Base-by-base conservation (phyloP, 2,329 filamentous ascomycete genomes). In the Bipolaris zeicola region DNA sequence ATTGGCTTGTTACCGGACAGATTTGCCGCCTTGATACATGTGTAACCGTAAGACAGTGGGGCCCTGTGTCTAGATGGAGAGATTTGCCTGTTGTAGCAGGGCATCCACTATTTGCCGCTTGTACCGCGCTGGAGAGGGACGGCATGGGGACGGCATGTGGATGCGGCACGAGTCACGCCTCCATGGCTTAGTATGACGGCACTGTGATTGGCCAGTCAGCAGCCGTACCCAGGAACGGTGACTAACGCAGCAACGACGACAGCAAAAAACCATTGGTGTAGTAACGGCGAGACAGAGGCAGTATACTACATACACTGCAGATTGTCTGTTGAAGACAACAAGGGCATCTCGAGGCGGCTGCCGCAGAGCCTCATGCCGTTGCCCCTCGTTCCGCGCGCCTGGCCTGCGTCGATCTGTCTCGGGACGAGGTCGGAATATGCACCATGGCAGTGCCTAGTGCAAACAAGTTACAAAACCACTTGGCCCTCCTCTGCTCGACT, bases 361-460 rank as follows among this genome's bases (percentile, higher is more conserved):
- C 59, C 61, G 61, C 61, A 58, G 59, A 64, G 61, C 61, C 57
- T 60, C 61, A 58, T 44, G 37, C 11, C 8, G 14, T 41, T 60
- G 61, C 64, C 58, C 61, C 58, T 64, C 65, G 38, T 48, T 52
- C 44, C 31, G 26, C 26, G 11, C 39, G 39, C 38, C 46, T 47
- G 47, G 50, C 51, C 47, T 64, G 61, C 57, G 59, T 61, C 61
- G 63, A 65, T 62, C 58, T 34, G 60, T 49, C 10, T 43, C n/a
- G 22, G 33, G 31, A 37, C 55, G 57, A 62, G 56, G 52, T 58
- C 54, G 38, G 55, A 45, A 61, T 57, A 63, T 58, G 52, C 50
- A 52, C 52, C 50, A 50, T 52, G 26, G 20, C 42, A 52, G 39
- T 26, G 48, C 18, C 50, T 41, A 50, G 51, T 39, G 37, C 38